Evolutionary conservation across 108 stramenopile species (phyloP), one percentile per base, ranked within the genome.

Genomic region (Conticribra weissflogii): DNA sequence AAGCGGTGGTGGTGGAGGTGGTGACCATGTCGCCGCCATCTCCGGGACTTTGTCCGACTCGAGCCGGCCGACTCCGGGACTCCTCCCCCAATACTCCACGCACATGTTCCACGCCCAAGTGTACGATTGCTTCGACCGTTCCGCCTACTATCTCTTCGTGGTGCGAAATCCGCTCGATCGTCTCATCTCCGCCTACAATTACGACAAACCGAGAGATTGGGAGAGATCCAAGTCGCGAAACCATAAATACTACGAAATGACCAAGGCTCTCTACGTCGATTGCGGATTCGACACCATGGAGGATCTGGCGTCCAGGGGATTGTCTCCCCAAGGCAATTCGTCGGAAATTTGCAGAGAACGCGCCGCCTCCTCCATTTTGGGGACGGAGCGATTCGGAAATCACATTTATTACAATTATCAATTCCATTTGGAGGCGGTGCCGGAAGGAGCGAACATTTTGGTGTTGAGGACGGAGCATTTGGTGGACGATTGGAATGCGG

Each of bases 91-190:
- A 32, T 50, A 58, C 15, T 17, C 73, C 0, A 70, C 60, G 25
- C 50, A 68, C 31, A 52, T 66, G 58, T 74, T 74, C 47, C 71
- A 72, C 27, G 41, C 61, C 30, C 53, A 72, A 46, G 36, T 56
- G 45, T 72, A 72, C 46, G 54, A 72, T 18, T 75, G 74, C 31
- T 32, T 59, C 17, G 74, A 75, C 33, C 54, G 63, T 23, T 68
- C 66, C 0, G 58, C 66, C 8, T 57, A 51, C 50, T 64, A 51
- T 44, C 29, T 75, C 9, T 61, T 75, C 41, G 67, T 68, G 2
- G 63, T 75, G 3, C 66, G 74, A 7, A 68, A 75, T 75, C 74
- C 74, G 8, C 33, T 75, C 12, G 66, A 75, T 32, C 66, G 66
- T 19, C 27, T 68, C 28, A 50, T 51, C 15, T 68, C 74, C 0